Percentiles rank a stretch among this genome's conserved stretches.
These are phyloP conservation scores for Populus ilicifolia DNA, from an alignment of 345 rosid species.

Conservation along the genomic window DNA sequence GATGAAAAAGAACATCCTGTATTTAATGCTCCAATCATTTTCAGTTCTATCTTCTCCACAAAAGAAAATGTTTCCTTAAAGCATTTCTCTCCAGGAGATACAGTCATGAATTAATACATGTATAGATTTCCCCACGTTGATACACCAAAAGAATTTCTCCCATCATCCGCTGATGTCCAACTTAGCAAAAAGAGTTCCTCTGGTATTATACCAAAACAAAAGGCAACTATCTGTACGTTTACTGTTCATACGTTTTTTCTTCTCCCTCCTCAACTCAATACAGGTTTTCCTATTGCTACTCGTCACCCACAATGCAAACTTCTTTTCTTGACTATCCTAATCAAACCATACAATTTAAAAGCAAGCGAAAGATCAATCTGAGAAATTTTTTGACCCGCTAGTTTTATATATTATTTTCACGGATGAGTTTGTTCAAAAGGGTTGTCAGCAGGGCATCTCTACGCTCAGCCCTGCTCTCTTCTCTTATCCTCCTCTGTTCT, in stretches of 20 bases:
- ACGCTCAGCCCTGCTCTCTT: slow-evolving; percentile 49
- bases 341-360: not conserved
- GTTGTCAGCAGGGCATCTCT: slow-evolving; percentile 50
- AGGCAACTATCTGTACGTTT: not conserved
- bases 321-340: not conserved
- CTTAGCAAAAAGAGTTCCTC: not conserved
- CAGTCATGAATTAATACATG: not conserved
- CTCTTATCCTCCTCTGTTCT: slow-evolving; percentile 49
- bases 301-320: not conserved
- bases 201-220: not conserved
- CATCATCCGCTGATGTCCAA: not conserved
- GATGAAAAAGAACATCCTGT: not conserved
- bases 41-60: not conserved
- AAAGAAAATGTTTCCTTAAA: not conserved
- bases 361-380: not conserved
- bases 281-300: not conserved
- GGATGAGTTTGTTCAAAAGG: slow-evolving; percentile 44
- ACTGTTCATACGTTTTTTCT: not conserved
- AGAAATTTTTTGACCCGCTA: not conserved
- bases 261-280: not conserved
- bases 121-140: not conserved
- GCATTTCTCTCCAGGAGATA: not conserved
- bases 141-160: not conserved
- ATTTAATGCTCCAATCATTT: not conserved
- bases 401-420: slow-evolving; percentile 20